These are phyloP conservation scores for Phytophthora citrophthora DNA, from an alignment of 352 stramenopile species.

Conservation along the genomic window DNA sequence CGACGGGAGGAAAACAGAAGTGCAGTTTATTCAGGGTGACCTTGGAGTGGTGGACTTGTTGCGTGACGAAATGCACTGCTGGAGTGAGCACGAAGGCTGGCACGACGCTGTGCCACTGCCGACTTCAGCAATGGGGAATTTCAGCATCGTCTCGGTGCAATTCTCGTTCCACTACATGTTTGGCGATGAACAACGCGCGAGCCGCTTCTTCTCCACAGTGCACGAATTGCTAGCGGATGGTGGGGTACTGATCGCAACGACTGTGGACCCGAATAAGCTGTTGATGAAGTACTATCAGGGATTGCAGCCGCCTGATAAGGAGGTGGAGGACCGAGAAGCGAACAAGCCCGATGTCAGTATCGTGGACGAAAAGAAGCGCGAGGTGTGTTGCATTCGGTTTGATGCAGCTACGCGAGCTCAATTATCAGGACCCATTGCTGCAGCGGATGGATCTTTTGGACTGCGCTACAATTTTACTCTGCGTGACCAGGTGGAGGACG, in stretches of 20 bases:
- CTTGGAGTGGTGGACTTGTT: constrained; percentile 74
- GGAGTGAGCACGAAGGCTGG: constrained; percentile 68
- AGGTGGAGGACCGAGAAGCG: constrained; percentile 21
- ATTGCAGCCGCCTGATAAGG: constrained; percentile 44
- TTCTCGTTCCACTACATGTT: constrained; percentile 99
- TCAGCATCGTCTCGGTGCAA: constrained; percentile 98
- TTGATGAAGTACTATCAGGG: constrained; percentile 84
- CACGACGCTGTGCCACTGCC: constrained; percentile 57
- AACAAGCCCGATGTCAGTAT: constrained; percentile 67
- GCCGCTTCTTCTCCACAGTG: constrained; percentile 95
- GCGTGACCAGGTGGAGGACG: constrained; percentile 67
- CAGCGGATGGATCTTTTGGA: constrained; percentile 68
- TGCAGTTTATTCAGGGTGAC: constrained; percentile 83
- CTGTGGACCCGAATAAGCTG: constrained; percentile 95
- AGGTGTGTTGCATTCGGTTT: constrained; percentile 82
- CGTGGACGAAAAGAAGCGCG: constrained; percentile 72
- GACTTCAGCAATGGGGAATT: constrained; percentile 52
- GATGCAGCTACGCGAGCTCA: constrained; percentile 59
- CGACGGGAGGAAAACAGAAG: constrained; percentile 66
- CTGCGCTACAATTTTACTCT: constrained; percentile 93
- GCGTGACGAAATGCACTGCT: constrained; percentile 72
- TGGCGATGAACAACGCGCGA: constrained; percentile 89
- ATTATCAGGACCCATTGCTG: constrained; percentile 48
- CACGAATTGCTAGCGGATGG: constrained; percentile 91
- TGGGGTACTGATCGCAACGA: constrained; percentile 97